Evolutionary conservation across 2,329 filamentous ascomycete species (phyloP), one percentile per base, ranked within the genome.

Genomic region (Calonectria fujianensis): DNA sequence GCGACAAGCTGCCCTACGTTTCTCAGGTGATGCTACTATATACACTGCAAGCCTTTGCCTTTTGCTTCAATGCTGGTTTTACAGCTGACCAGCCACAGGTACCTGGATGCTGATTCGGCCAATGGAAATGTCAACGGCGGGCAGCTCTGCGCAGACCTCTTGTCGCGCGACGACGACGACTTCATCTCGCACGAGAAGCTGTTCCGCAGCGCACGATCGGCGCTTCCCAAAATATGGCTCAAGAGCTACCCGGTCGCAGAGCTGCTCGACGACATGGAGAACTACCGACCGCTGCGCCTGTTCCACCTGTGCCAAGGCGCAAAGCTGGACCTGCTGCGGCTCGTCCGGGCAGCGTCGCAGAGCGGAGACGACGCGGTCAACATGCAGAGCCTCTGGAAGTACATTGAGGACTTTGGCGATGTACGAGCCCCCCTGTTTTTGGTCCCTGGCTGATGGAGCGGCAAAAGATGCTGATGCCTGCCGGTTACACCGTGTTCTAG

Each of bases 121-220:
- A 75, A 74, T 0, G 75, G 72, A 0, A 72, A 79, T 14, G 48
- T 69, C 3, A 72, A 78, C 4, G 73, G 78, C 1, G 78, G 78
- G 0, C 69, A 69, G 9, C 76, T 80, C 7, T 80, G 77, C 4
- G 69, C 74, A 7, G 78, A 80, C 50, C 78, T 80, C 24, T 32
- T 76, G 4, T 75, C 78, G 1, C 72, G 78, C 50, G 78, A 80
- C 10, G 78, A 70, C 8, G 69, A 74, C 20, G 75, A 80, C 16
- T 76, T 73, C 13, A 80, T 80, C n/a, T 80, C 78, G 2, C 78
- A 80, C 24, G 78, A 80, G 13, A 71, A 74, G 1, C 51, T 80
- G 0, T 80, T 80, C 4, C 74, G 72, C 0, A 80, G 77, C 0
- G 78, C 68, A 0, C 66, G 78, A 27, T 80, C 78, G 1, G 72